Base-by-base conservation (phyloP, 2,329 filamentous ascomycete genomes). In the Aspergillus fumigatiaffinis region DNA sequence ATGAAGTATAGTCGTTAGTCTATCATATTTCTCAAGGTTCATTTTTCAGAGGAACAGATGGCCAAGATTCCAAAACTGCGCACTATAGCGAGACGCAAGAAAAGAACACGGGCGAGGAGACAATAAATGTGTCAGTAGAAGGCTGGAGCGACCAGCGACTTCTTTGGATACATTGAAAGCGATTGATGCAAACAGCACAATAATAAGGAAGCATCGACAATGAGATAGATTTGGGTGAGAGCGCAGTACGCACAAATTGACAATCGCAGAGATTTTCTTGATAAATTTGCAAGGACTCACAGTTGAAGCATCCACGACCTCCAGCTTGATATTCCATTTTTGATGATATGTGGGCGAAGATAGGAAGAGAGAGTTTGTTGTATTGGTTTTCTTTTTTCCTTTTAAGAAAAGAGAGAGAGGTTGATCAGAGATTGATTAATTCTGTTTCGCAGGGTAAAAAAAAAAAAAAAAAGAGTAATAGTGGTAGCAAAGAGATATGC, bases 231-330 rank as follows among this genome's bases (percentile, higher is more conserved):
- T 44, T 53, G 29, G 50, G 28, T 44, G 53, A 57, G 46, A 21
- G 21, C 47, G 28, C 21, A 23, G 53, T 48, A 44, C 50, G 46
- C 25, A 49, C 32, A 44, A 44, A 44, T 51, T 58, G 29, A 49
- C 50, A 29, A 28, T 52, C 38, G 54, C 32, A 55, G 52, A 52
- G 53, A 50, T 42, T 52, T 23, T 23, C 12, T 21, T 47, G 44
- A 26, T 14, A 26, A 25, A 26, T 23, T 26, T 25, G 44, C 20
- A 46, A 60, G 56, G 63, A 81, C 80, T 76, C 69, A 83, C 82
- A 84, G 74, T 84, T 84, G 74, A 83, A 84, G 76, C 82, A 84
- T 66, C 79, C 80, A 72, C 81, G 80, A 64, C 75, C 75, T 66
- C 76, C 77, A 61, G 73, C 63, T 65, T 76, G 76, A 65, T 74